A percentile compares a stretch with the other conserved stretches of the same genome.
Conservation (phyloP, 345 rosid genomes). For the Kernera saxatilis region DNA sequence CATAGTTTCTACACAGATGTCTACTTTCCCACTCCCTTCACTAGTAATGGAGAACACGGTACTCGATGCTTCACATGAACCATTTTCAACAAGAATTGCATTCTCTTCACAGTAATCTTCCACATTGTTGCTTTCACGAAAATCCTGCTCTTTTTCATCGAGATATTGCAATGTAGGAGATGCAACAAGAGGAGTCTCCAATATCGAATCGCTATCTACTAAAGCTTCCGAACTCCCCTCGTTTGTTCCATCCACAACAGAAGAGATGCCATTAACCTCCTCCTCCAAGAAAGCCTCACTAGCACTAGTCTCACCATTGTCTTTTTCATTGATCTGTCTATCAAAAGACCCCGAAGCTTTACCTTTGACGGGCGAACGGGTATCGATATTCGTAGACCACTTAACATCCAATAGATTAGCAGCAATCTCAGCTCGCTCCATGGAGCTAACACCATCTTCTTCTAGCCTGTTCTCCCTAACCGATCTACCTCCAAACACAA, state of each 20-base stretch:
- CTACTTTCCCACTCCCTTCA: slow-evolving; percentile 31
- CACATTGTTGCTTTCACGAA: slow-evolving; percentile 29
- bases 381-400: slow-evolving; percentile 79
- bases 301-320: background rate
- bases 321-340: background rate
- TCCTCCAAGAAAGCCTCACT: background rate
- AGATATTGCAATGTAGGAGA: slow-evolving; percentile 26
- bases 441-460: slow-evolving; percentile 39
- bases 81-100: slow-evolving; percentile 31
- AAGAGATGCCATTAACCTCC: background rate
- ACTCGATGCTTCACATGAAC: slow-evolving; percentile 29
- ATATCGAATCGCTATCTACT: slow-evolving; percentile 15
- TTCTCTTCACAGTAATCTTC: slow-evolving; percentile 33
- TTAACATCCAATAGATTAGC: slow-evolving; percentile 79
- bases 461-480: slow-evolving; percentile 22
- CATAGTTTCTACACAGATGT: slow-evolving; percentile 20
- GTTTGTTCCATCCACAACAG: background rate
- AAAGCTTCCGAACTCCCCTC: background rate
- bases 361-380: slow-evolving; percentile 37
- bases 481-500: slow-evolving; percentile 59
- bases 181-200: slow-evolving; percentile 35
- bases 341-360: background rate
- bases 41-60: slow-evolving; percentile 31
- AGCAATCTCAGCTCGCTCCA: slow-evolving; percentile 84
- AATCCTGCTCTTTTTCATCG: slow-evolving; percentile 36